Percentiles rank a stretch among this genome's conserved stretches.
Conservation (phyloP, 2,329 filamentous ascomycete genomes). For the Epichloe sp. region DNA sequence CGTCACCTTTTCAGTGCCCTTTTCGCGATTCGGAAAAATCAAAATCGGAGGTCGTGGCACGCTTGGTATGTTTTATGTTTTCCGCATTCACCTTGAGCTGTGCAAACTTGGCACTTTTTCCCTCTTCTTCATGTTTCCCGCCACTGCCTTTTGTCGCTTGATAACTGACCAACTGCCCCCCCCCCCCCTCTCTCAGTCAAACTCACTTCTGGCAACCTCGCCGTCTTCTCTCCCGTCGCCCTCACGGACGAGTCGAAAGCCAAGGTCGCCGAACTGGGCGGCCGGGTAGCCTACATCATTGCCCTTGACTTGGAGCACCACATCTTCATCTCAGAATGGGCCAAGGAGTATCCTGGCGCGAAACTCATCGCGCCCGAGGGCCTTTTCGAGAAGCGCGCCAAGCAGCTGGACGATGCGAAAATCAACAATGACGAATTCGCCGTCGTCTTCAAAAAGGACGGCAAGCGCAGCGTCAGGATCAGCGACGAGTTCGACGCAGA, state of each 20-base stretch:
- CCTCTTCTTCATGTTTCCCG: not conserved
- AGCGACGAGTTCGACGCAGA: constrained; percentile 72
- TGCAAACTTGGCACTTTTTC: too few relatives aligned
- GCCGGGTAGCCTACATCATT: constrained; percentile 68
- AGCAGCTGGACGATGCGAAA: constrained; percentile 32
- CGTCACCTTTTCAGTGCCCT: constrained; percentile 70
- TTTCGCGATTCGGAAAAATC: constrained; percentile 64
- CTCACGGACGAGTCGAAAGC: constrained; percentile 61
- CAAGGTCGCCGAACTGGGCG: constrained; percentile 51
- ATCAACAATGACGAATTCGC: constrained; percentile 45
- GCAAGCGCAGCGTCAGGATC: constrained; percentile 40
- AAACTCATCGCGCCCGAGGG: constrained; percentile 73
- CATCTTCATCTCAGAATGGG: constrained; percentile 83
- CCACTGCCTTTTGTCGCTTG: not conserved
- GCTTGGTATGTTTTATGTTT: constrained; percentile 50
- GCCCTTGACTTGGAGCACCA: constrained; percentile 90
- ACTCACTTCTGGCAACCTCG: constrained; percentile 62
- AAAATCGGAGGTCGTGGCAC: constrained; percentile 82
- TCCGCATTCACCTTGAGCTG: too few relatives aligned
- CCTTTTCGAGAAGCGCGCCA: constrained; percentile 67
- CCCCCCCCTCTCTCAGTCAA: constrained; percentile 40
- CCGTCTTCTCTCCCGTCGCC: constrained; percentile 84
- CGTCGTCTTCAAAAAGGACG: constrained; percentile 51
- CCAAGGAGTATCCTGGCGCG: constrained; percentile 62
- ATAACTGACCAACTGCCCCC: not conserved